Conservation (phyloP, 257 asterid genomes). For the Buddleja alternifolia region DNA sequence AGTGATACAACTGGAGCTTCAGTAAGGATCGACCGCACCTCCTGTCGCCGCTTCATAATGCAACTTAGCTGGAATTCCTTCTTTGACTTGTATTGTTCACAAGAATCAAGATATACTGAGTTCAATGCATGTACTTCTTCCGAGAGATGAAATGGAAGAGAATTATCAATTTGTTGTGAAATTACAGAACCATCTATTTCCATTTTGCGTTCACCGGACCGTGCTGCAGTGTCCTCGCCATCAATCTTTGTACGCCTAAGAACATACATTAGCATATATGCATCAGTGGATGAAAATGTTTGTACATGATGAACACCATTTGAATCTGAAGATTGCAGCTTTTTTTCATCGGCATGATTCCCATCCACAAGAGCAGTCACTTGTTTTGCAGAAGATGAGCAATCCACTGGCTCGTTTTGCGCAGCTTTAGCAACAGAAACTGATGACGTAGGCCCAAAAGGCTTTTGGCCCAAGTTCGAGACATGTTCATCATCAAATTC, state of each 20-base stretch:
- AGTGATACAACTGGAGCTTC: constrained; percentile 77
- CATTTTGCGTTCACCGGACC: constrained; percentile 38
- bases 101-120: constrained; percentile 54
- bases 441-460: constrained; percentile 66
- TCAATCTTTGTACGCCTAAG: constrained; percentile 50
- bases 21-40: constrained; percentile 84
- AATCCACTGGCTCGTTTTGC: constrained; percentile 46
- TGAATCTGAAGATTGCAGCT: constrained; percentile 43
- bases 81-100: constrained; percentile 69
- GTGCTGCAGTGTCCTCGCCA: constrained; percentile 31
- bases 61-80: constrained; percentile 60
- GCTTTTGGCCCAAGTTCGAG: constrained; percentile 78
- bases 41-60: constrained; percentile 71
- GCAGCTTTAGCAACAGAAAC: constrained; percentile 51
- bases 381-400: constrained; percentile 46
- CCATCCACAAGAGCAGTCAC: constrained; percentile 44
- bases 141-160: constrained; percentile 71
- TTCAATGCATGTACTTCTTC: constrained; percentile 67
- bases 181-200: constrained; percentile 39
- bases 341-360: constrained; percentile 39
- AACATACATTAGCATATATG: constrained; percentile 93
- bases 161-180: constrained; percentile 39
- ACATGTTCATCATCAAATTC: constrained; percentile 96
- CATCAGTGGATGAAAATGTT: constrained; percentile 85
- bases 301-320: constrained; percentile 48